These are phyloP conservation scores for Acanthochlamys bracteata DNA, from an alignment of 106 monocot species.

Conservation along the genomic window DNA sequence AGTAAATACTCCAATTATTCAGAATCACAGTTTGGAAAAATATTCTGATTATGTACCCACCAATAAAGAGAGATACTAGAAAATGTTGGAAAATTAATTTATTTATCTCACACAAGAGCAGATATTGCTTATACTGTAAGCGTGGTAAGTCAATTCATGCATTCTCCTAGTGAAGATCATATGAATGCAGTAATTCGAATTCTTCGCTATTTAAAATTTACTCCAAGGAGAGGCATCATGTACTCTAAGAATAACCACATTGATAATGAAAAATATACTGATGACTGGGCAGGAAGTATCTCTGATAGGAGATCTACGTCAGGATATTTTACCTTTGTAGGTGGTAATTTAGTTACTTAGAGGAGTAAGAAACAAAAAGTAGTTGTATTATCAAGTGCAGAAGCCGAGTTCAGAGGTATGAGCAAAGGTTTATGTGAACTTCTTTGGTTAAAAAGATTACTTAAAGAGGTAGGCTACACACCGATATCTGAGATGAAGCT, in stretches of 20 bases:
- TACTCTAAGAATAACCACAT: not conserved
- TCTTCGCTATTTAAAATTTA: not conserved
- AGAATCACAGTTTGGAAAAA: not conserved
- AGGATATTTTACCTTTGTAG: not conserved
- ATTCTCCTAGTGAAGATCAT: not conserved
- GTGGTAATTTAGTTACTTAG: conserved; percentile 2
- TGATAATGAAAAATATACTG: not conserved
- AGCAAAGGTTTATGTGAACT: too few species aligned
- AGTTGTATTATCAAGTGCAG: not conserved
- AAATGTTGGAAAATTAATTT: not conserved
- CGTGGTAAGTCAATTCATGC: not conserved
- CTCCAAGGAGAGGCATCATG: not conserved
- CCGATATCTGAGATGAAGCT: too few species aligned
- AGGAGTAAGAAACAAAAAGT: conserved; percentile 8
- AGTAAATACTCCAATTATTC: not conserved
- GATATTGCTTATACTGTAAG: conserved; percentile 3
- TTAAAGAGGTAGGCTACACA: too few species aligned
- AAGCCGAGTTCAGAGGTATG: not conserved
- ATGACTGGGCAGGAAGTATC: not conserved
- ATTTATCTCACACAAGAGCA: not conserved
- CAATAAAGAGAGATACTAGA: not conserved
- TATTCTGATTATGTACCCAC: not conserved
- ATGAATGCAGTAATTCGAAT: not conserved
- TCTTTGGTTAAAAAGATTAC: too few species aligned
- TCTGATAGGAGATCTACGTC: too few species aligned